Base-by-base conservation (phyloP, 2,329 filamentous ascomycete species). In the Fusarium marasasianum region DNA sequence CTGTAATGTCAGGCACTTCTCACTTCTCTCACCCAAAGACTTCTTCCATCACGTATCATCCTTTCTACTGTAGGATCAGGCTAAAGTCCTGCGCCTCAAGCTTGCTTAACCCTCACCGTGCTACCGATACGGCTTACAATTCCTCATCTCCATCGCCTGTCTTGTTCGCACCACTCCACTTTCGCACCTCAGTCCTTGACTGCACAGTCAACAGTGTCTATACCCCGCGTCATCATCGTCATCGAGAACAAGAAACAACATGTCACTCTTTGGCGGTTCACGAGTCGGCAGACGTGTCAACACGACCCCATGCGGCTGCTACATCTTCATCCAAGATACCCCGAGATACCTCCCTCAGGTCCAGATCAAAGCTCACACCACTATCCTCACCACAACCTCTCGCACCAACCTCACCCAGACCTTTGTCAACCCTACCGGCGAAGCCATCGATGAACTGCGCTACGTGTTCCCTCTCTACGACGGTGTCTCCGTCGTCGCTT, bases 381-480 rank as follows among this genome's bases (percentile, higher is more conserved):
- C 84, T 13, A 90, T 94, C 54, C 82, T 90, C 11, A 86, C 89
- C 6, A 87, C 87, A 4, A 87, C 83, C 22, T 86, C 85, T 4
- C 81, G 84, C 35, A 88, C 86, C 15, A 81, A 81, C 3, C 81
- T 88, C 47, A 86, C 81, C 1, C 86, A 94, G 79, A 90, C 84
- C 1, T 94, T 93, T 74, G 80, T 85, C 74, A 94, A 93, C 71
- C 86, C 89, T 1, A 84, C 85, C 5, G 47, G 70, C 1, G 38
- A 50, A 1, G 10, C 71, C 3, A 72, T 82, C 20, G 72, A 81
- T 15, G 81, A 93, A 77, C 86, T 90, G 22, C 84, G 85, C 20
- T 95, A 95, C 79, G 87, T 87, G 0, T 94, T 95, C 71, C 93
- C 93, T 0, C 84, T 95, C 0, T 93, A 92, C 72, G 91, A 94